Percentiles rank a stretch among this genome's conserved stretches.
Conservation (phyloP, 176 grass and related monocot genomes). For the Eragrostis nindensis region DNA sequence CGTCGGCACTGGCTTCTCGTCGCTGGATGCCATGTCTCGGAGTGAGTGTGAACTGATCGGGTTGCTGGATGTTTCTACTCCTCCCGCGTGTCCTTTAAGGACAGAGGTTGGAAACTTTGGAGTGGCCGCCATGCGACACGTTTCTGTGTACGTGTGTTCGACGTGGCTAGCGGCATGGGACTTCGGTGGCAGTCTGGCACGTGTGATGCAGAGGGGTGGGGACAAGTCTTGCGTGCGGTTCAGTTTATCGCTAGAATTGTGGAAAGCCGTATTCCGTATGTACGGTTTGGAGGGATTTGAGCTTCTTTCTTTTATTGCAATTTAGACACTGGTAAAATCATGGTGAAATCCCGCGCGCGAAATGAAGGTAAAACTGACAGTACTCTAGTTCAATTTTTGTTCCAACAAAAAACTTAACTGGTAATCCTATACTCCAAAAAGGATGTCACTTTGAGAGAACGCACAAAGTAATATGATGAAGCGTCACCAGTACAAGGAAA, state of each 20-base stretch:
- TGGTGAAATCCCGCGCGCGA: too few species aligned
- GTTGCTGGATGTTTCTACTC: not conserved
- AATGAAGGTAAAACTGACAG: not conserved
- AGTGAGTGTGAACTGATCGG: not conserved
- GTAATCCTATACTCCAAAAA: too few species aligned
- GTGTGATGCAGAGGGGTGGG: not conserved
- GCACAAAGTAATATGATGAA: too few species aligned
- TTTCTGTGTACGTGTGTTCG: constrained; percentile 8
- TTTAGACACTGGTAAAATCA: too few species aligned
- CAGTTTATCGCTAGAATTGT: too few species aligned
- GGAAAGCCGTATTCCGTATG: too few species aligned
- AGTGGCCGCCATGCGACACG: not conserved
- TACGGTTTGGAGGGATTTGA: too few species aligned
- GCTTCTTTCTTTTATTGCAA: not conserved
- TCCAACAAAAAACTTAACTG: not conserved
- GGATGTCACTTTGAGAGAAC: too few species aligned
- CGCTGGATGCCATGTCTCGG: constrained; percentile 69
- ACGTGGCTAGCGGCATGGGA: constrained; percentile 64
- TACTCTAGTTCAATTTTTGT: not conserved
- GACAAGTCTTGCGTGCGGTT: not conserved
- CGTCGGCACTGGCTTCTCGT: constrained; percentile 41
- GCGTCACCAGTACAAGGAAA: not conserved
- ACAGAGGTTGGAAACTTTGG: constrained; percentile 1
- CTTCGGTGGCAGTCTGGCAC: constrained; percentile 47
- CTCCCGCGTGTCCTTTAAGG: constrained; percentile 18